Evolutionary conservation across 345 rosid species (phyloP).

Genomic region (Eucalyptus leucophloia): DNA sequence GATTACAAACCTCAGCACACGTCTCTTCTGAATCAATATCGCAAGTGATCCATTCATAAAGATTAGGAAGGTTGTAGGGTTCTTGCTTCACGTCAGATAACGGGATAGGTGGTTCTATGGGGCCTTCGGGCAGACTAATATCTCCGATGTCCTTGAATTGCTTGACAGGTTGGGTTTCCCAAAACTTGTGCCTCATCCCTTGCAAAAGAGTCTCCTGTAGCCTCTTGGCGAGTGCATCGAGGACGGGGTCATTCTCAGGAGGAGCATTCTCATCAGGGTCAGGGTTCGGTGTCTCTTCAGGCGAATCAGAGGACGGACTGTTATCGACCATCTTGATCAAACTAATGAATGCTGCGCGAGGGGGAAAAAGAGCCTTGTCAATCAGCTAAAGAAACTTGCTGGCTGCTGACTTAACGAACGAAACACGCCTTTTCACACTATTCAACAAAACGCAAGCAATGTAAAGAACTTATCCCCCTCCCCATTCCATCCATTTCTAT

Average conservation of each 20-base stretch:
- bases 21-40: conserved; percentile 69
- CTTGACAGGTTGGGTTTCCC: conserved; percentile 46
- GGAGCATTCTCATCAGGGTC: conserved; percentile 21
- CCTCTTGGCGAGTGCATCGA: conserved; percentile 12
- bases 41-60: conserved; percentile 44
- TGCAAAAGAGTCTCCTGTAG: conserved; percentile 19
- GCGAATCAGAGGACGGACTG: conserved; percentile 34
- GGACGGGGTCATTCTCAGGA: conserved; percentile 3
- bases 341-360: neutral
- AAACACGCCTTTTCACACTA: neutral
- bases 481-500: neutral
- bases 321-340: conserved; percentile 32
- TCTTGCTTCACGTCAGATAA: conserved; percentile 36
- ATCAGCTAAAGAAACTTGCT: neutral
- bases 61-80: conserved; percentile 37
- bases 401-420: neutral
- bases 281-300: conserved; percentile 39
- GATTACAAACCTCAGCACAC: conserved; percentile 55
- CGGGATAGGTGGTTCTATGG: conserved; percentile 19
- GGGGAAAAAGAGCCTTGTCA: neutral
- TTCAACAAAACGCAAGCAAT: neutral
- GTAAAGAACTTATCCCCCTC: neutral
- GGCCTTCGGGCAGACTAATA: conserved; percentile 25
- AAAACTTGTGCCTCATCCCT: conserved; percentile 30
- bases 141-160: conserved; percentile 32